These are phyloP conservation scores for Hyaloscypha hepaticicola DNA, from an alignment of 495 filamentous ascomycete species.

Conservation along the genomic window DNA sequence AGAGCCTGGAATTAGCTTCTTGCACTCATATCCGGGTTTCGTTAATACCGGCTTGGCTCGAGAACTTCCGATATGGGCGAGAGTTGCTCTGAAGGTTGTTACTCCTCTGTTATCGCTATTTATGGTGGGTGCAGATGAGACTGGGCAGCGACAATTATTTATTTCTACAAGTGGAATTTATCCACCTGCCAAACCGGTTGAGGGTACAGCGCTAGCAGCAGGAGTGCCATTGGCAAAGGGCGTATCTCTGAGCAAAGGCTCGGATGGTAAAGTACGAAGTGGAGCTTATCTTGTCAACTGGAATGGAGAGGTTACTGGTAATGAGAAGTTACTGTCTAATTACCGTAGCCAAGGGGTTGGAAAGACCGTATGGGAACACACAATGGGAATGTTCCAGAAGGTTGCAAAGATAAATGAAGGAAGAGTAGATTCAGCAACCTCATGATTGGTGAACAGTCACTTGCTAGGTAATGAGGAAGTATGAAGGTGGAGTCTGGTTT, in stretches of 20 bases:
- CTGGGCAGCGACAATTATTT: slow-evolving; percentile 47
- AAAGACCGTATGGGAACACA: slow-evolving; percentile 41
- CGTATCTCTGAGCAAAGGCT: slow-evolving; percentile 30
- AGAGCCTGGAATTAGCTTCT: slow-evolving; percentile 53
- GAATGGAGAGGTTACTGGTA: slow-evolving; percentile 34
- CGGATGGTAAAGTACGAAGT: slow-evolving; percentile 35
- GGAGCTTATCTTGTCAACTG: slow-evolving; percentile 42
- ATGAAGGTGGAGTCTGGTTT: neutral
- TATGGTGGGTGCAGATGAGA: slow-evolving; percentile 39
- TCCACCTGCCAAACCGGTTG: slow-evolving; percentile 29
- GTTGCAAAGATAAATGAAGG: slow-evolving; percentile 25
- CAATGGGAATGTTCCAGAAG: slow-evolving; percentile 35
- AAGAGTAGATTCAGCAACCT: neutral
- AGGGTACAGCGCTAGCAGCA: slow-evolving; percentile 4
- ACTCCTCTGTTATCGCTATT: slow-evolving; percentile 30
- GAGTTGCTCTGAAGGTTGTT: slow-evolving; percentile 14
- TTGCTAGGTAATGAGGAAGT: neutral
- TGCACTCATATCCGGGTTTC: slow-evolving; percentile 56
- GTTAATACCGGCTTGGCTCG: slow-evolving; percentile 46
- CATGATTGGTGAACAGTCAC: neutral
- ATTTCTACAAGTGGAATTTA: slow-evolving; percentile 42
- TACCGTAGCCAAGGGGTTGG: slow-evolving; percentile 35
- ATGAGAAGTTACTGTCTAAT: slow-evolving; percentile 31
- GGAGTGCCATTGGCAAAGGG: slow-evolving; percentile 17
- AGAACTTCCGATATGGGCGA: slow-evolving; percentile 24